A percentile compares a stretch with the other conserved stretches of the same genome.
Conservation (phyloP, 1,284 basidiomycete species). For the Binderoboletus segoi region DNA sequence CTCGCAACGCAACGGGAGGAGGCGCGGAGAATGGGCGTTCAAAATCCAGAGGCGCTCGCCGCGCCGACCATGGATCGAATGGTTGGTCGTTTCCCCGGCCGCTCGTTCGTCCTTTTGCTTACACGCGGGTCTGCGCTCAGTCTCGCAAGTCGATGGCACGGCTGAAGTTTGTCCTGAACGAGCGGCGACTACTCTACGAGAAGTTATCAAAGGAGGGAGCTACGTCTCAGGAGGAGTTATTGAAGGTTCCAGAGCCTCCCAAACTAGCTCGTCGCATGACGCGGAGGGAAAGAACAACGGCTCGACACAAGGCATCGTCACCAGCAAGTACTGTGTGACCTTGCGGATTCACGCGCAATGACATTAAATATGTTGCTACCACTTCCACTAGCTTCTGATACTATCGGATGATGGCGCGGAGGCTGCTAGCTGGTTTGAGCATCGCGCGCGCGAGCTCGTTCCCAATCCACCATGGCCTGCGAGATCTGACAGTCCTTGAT, state of each 20-base stretch:
- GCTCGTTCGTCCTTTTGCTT: neutral
- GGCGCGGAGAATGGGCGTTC: constrained; percentile 59
- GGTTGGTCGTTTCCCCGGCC: constrained; percentile 32
- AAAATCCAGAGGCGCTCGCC: constrained; percentile 38
- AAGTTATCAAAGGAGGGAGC: constrained; percentile 51
- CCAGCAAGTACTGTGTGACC: constrained; percentile 11
- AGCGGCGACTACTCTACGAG: constrained; percentile 85
- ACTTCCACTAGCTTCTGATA: neutral
- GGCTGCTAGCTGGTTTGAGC: constrained; percentile 9
- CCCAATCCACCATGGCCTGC: constrained; percentile 67
- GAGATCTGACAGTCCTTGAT: constrained; percentile 76
- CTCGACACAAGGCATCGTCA: constrained; percentile 16
- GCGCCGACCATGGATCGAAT: constrained; percentile 41
- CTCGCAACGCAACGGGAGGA: constrained; percentile 87
- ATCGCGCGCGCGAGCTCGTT: constrained; percentile 21
- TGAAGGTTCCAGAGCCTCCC: constrained; percentile 18
- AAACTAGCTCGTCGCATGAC: constrained; percentile 20
- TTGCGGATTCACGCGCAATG: constrained; percentile 1
- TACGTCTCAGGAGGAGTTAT: constrained; percentile 21
- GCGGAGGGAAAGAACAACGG: constrained; percentile 25
- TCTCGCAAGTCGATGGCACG: constrained; percentile 96
- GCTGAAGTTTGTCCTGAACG: constrained; percentile 93
- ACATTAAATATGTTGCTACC: neutral
- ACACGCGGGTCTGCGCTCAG: constrained; percentile 44
- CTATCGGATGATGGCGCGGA: neutral